A percentile compares a stretch with the other conserved stretches of the same genome.
phyloP scores from a whole-genome alignment of 345 rosid species.

The Eucalyptus erythrocorys region DNA sequence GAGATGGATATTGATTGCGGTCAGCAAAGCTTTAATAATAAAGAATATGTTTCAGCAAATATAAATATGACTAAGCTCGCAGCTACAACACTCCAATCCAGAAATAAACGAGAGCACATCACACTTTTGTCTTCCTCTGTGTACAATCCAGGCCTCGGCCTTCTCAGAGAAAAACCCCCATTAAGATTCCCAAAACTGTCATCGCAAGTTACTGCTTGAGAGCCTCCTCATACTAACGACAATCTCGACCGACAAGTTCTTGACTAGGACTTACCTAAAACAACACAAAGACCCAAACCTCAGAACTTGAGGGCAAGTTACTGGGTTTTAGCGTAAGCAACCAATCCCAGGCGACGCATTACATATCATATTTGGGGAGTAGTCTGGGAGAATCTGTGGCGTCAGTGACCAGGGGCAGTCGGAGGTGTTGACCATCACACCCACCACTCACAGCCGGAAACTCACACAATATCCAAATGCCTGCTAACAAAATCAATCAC shows the following conservation, averaged over 20 bases:
- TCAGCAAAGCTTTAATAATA: neutral
- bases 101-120: neutral
- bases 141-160: slow-evolving; percentile 1
- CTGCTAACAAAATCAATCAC: slow-evolving; percentile 1
- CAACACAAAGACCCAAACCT: neutral
- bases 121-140: neutral
- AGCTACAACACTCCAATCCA: neutral
- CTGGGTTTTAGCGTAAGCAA: neutral
- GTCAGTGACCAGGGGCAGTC: neutral
- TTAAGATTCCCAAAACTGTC: slow-evolving; percentile 6
- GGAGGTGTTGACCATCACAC: neutral
- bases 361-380: neutral
- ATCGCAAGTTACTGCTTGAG: neutral
- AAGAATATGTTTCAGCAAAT: neutral
- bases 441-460: neutral
- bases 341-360: neutral
- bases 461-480: neutral
- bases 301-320: slow-evolving; percentile 1
- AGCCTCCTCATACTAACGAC: neutral
- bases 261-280: neutral
- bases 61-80: neutral
- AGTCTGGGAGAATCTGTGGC: neutral
- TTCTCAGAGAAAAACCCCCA: neutral
- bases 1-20: neutral
- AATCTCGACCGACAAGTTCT: neutral